Percentiles rank a stretch among this genome's conserved stretches.
Evolutionary conservation across 2,329 filamentous ascomycete genomes (phyloP).

Genomic region (Claviceps africana): DNA sequence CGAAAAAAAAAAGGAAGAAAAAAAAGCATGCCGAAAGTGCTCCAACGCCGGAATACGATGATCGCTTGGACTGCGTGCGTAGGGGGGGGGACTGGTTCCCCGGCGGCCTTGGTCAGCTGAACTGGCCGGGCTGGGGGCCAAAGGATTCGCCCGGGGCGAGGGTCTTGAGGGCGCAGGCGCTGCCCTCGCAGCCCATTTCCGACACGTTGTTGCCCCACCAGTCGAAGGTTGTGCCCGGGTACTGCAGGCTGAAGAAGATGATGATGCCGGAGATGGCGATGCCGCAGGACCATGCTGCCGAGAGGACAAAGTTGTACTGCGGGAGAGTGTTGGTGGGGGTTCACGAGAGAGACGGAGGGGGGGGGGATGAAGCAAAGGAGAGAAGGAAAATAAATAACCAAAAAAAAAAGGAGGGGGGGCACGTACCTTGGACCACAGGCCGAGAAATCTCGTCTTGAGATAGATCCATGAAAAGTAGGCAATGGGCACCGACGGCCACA

Average conservation of each 20-base stretch:
- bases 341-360: no score
- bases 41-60: no score
- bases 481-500: slow-evolving; percentile 37
- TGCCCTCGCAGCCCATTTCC: slow-evolving; percentile 27
- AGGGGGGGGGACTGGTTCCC: no score
- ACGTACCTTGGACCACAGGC: slow-evolving; percentile 37
- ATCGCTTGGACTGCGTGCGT: no score
- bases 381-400: no score
- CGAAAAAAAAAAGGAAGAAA: no score
- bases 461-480: slow-evolving; percentile 39
- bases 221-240: slow-evolving; percentile 24
- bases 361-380: no score
- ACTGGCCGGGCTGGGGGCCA: slow-evolving; percentile 26
- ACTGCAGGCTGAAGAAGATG: slow-evolving; percentile 39
- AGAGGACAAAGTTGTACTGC: slow-evolving; percentile 39
- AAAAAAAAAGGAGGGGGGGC: no score
- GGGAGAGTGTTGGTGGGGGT: no score
- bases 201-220: slow-evolving; percentile 37
- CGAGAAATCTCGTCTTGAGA: slow-evolving; percentile 32
- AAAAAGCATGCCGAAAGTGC: no score
- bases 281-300: slow-evolving; percentile 34
- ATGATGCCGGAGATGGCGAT: slow-evolving; percentile 37
- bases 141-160: slow-evolving; percentile 24
- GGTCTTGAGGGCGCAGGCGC: slow-evolving; percentile 23
- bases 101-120: slow-evolving; percentile 19